Evolutionary conservation across 352 stramenopile genomes (phyloP), one percentile per base, ranked within the genome.

Genomic region (Globisporangium yorkense): DNA sequence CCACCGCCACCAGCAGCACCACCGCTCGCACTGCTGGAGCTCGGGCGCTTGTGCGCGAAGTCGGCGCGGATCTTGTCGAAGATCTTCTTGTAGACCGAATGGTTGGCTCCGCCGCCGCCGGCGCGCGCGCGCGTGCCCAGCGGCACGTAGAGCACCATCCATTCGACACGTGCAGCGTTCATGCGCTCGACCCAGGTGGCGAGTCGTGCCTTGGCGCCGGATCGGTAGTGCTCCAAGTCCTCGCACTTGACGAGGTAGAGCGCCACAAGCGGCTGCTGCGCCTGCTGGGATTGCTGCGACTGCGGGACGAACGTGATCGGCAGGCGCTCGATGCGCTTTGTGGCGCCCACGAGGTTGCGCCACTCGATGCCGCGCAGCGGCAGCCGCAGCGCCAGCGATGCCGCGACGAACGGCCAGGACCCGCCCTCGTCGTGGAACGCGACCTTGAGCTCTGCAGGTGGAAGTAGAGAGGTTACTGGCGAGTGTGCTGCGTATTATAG

Each of bases 181-280:
- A 94, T 93, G 33, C 66, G 68, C 33, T 90, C 80, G 31, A 89
- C 72, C 85, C 85, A 94, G 2, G 68, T 62, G 2, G 61, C 55
- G 41, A 94, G 63, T 3, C 75, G 62, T 4, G 65, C 59, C 33
- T 84, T 76, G 10, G 90, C 74, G 10, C 51, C 64, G 10, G 49
- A 61, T 27, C 82, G 83, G 67, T 95, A 95, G 29, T 59, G 65
- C 29, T 92, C 81, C 49, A 87, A 69, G 62, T 95, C 83, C 57
- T 95, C 85, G 61, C 85, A 95, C 63, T 90, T 92, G 39, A 91
- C 80, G 43, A 95, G 59, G 56, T 91, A 95, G 24, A 95, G 50
- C 46, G 71, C 84, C 16, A 88, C 70, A 10, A 88, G 63, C 53
- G 80, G 74, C 55, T 65, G 52, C 37, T 46, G 71, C 44, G 20